A percentile compares a stretch with the other conserved stretches of the same genome.
Evolutionary conservation across 2,329 filamentous ascomycete species (phyloP).

Genomic region (Keithomyces neogunnii): DNA sequence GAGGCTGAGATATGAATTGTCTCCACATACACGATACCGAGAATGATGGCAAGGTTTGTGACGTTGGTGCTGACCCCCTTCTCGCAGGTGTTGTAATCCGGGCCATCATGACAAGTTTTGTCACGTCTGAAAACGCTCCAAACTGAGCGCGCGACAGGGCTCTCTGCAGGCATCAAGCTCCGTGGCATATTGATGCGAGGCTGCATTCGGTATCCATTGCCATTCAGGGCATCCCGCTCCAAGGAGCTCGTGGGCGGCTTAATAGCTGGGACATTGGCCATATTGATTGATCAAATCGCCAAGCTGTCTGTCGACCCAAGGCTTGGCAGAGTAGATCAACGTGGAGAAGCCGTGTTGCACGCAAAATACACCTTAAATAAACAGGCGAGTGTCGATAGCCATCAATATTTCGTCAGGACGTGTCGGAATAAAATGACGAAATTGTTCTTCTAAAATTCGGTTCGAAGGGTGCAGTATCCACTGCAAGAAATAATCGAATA

Average conservation of each 20-base stretch:
- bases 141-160: conserved; percentile 3
- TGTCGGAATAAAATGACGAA: background rate
- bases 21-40: conserved; percentile 60
- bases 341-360: background rate
- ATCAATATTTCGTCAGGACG: conserved; percentile 10
- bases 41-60: conserved; percentile 57
- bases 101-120: conserved; percentile 6
- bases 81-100: conserved; percentile 40
- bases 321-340: conserved; percentile 6
- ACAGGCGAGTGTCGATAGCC: conserved; percentile 11
- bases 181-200: conserved; percentile 18
- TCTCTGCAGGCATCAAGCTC: conserved; percentile 5
- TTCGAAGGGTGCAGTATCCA: background rate
- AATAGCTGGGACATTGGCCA: conserved; percentile 1
- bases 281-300: background rate
- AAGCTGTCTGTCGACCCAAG: background rate
- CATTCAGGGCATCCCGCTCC: conserved; percentile 11
- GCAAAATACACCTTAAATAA: background rate
- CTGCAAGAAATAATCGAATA: background rate
- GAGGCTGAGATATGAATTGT: background rate
- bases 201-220: conserved; percentile 15
- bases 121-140: conserved; percentile 9
- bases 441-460: background rate
- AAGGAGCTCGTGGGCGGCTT: background rate
- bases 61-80: conserved; percentile 46